Conservation (phyloP, 176 grass and related monocot species). For the Cymbopogon citratus region DNA sequence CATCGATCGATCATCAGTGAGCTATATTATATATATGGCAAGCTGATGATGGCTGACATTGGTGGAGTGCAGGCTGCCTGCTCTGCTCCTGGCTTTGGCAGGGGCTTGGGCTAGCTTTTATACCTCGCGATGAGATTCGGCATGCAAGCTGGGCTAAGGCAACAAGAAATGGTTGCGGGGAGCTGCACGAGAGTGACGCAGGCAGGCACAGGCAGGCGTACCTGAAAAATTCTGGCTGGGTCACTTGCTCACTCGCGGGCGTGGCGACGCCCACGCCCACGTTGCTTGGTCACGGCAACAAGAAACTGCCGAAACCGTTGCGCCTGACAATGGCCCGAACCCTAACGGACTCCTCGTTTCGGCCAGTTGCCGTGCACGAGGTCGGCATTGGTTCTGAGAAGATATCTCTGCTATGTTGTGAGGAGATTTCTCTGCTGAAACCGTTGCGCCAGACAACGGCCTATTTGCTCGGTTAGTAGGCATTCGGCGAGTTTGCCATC, state of each 20-base stretch:
- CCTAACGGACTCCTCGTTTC: constrained; percentile 16
- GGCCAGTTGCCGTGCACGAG: not conserved
- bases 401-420: too few relatives aligned
- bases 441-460: too few relatives aligned
- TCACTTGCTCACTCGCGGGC: not conserved
- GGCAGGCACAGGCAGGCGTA: not conserved
- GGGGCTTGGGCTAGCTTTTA: not conserved
- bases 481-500: too few relatives aligned
- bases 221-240: not conserved
- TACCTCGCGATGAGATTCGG: not conserved
- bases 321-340: constrained; percentile 3
- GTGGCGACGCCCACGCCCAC: not conserved
- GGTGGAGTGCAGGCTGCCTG: not conserved
- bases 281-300: constrained; percentile 8
- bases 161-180: not conserved
- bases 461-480: too few relatives aligned
- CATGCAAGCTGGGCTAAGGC: not conserved
- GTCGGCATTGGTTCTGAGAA: not conserved
- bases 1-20: not conserved
- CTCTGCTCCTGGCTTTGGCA: not conserved
- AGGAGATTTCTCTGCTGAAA: too few relatives aligned
- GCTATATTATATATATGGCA: not conserved
- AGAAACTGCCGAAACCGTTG: constrained; percentile 25
- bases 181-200: not conserved
- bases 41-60: not conserved